These are phyloP conservation scores for Penicillium tannophilum DNA, from an alignment of 495 filamentous ascomycete species.

Conservation along the genomic window DNA sequence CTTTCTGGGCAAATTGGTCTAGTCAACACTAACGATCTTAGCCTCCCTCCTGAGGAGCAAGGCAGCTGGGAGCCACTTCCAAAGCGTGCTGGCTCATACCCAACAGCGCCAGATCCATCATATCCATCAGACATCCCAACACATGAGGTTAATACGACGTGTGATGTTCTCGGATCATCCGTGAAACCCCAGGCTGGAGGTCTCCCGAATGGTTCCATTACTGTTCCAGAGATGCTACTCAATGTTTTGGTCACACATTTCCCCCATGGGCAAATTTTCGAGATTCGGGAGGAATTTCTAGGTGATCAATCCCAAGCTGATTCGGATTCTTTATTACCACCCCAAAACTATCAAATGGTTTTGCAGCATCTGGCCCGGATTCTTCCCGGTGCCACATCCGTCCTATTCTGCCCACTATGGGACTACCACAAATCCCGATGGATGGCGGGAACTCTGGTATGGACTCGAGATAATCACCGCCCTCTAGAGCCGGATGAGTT, in stretches of 20 bases:
- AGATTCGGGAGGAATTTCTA: conserved; percentile 8
- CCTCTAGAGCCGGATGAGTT: conserved; percentile 49
- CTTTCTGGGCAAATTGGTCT: too few species aligned
- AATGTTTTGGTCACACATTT: conserved; percentile 30
- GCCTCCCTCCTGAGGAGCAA: conserved; percentile 15
- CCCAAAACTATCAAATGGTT: conserved; percentile 9
- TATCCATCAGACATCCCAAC: conserved; percentile 2
- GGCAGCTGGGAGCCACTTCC: conserved; percentile 31
- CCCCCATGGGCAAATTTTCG: conserved; percentile 34
- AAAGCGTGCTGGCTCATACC: conserved; percentile 18
- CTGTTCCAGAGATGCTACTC: conserved; percentile 24
- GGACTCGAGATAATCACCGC: conserved; percentile 52
- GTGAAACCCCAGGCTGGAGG: conserved; percentile 8
- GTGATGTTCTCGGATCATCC: conserved; percentile 19
- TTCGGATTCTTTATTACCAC: not conserved
- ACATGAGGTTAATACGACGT: conserved; percentile 6
- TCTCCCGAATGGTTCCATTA: not conserved
- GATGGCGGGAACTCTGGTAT: conserved; percentile 62
- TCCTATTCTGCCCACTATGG: conserved; percentile 64
- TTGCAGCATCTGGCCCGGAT: conserved; percentile 14
- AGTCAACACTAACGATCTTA: not conserved
- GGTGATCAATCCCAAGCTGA: conserved; percentile 4
- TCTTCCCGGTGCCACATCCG: conserved; percentile 55
- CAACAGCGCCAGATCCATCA: conserved; percentile 21
- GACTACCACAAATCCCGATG: conserved; percentile 61